Base-by-base conservation (phyloP, 805 yeast genomes). In the Metschnikowia lunata region DNA sequence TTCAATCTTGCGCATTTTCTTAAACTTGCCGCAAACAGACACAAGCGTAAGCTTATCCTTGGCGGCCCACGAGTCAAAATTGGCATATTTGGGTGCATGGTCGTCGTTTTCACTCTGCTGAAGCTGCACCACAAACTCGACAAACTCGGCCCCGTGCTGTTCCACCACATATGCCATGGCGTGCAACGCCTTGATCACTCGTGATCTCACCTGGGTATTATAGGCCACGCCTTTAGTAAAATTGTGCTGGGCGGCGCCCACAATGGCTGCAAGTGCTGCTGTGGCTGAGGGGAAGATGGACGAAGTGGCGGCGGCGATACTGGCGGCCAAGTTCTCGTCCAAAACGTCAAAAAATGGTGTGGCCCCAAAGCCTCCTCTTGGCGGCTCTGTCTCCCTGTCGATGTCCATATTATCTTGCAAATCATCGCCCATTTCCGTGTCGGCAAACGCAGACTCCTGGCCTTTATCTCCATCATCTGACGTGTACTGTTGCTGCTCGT, bases 161-260 rank as follows among this genome's bases (percentile, higher is more conserved):
- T 91, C 97, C 1, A 88, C 91, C 32, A 86, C 51, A 11, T 68
- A 65, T 1, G 96, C 88, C n/a, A 83, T 66, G 23, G 71, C 63
- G 12, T 66, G 61, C 43, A 90, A 67, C 0, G 81, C 74, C 45
- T 78, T 78, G 13, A 89, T 66, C 2, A 78, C 73, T 51, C 83
- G 82, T 4, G 71, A 59, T 46, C 91, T 69, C 48, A 79, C 62
- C 43, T 75, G 15, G 63, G 52, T 13, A 63, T 63, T 6, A 73
- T 74, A 40, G 75, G 64, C 18, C 15, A 38, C 26, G n/a, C 36
- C 36, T 30, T 13, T 26, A 32, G 35, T 29, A 13, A 52, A 51
- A 4, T 54, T 49, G 46, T 69, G 64, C 23, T 18, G 23, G 1
- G 73, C 64, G 37, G 59, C 52, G 3, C 61, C 63, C 14, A 75